phyloP scores from a whole-genome alignment of 1,139 yeast genomes.

The Saccharomycopsis hybrid region DNA sequence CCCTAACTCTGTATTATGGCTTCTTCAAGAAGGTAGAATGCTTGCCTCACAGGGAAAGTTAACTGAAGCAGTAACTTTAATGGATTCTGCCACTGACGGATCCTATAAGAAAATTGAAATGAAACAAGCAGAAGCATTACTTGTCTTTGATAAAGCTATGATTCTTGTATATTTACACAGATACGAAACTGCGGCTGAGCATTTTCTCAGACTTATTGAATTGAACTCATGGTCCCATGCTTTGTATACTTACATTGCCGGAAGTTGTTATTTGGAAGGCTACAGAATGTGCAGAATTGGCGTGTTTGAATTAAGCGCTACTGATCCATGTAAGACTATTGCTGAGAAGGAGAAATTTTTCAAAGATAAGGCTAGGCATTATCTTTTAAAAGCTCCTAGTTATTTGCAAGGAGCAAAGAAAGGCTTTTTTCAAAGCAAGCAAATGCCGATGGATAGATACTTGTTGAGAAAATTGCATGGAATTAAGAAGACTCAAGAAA shows the following conservation, averaged over 20 bases:
- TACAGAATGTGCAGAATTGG: conserved; percentile 58
- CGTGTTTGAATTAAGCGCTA: conserved; percentile 27
- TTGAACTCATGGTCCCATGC: conserved; percentile 92
- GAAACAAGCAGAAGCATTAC: conserved; percentile 86
- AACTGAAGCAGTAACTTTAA: conserved; percentile 58
- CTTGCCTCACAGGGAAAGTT: conserved; percentile 73
- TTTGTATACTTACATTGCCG: conserved; percentile 79
- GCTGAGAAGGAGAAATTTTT: conserved; percentile 41
- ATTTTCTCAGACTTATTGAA: conserved; percentile 59
- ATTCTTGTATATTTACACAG: conserved; percentile 69
- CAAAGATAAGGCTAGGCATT: conserved; percentile 53
- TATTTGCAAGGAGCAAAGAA: conserved; percentile 47
- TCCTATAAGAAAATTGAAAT: conserved; percentile 51
- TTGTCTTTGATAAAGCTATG: conserved; percentile 81
- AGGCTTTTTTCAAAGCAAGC: conserved; percentile 66
- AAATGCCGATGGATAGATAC: conserved; percentile 88
- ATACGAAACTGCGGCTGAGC: conserved; percentile 75
- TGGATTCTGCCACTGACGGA: conserved; percentile 65
- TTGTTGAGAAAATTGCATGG: conserved; percentile 65
- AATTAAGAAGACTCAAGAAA: conserved; percentile 41
- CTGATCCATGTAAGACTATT: conserved; percentile 30
- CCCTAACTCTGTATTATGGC: conserved; percentile 90
- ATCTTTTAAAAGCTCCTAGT: conserved; percentile 60
- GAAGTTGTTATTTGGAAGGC: conserved; percentile 75
- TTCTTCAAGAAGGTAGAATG: conserved; percentile 84